phyloP scores from a whole-genome alignment of 257 asterid species.

The Voacanga thouarsii region DNA sequence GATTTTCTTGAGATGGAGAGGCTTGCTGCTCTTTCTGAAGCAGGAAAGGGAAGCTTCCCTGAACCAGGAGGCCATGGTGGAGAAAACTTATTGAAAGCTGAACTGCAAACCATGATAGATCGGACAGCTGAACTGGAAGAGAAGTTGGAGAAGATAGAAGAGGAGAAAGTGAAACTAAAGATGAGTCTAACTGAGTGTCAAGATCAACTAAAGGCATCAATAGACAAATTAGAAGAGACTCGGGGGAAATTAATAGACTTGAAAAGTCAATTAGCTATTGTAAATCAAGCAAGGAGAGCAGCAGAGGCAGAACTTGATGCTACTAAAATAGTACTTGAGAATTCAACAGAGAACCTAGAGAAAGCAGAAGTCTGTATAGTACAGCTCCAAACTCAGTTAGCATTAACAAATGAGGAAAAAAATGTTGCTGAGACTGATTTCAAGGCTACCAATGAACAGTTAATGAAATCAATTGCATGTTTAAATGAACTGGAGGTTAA shows the following conservation, averaged over 20 bases:
- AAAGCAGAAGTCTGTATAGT: conserved; percentile 42
- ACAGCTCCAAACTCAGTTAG: conserved; percentile 41
- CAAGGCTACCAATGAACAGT: conserved; percentile 33
- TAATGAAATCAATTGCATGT: conserved; percentile 33
- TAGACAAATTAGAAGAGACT: conserved; percentile 46
- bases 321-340: conserved; percentile 37
- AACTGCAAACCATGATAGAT: conserved; percentile 27
- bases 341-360: conserved; percentile 38
- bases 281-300: conserved; percentile 47
- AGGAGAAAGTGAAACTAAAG: conserved; percentile 51
- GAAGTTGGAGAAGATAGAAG: conserved; percentile 39
- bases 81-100: conserved; percentile 31
- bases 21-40: conserved; percentile 52
- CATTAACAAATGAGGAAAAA: conserved; percentile 32
- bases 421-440: conserved; percentile 28
- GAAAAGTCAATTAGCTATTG: conserved; percentile 41
- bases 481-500: conserved; percentile 49
- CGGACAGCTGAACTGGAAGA: conserved; percentile 48
- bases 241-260: conserved; percentile 36
- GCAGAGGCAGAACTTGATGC: conserved; percentile 38
- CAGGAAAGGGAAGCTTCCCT: conserved; percentile 17
- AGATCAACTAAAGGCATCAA: conserved; percentile 49
- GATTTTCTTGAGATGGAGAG: conserved; percentile 96
- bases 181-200: conserved; percentile 42
- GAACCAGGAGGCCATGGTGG: conserved; percentile 21